Evolutionary conservation across 2,329 filamentous ascomycete species (phyloP), one percentile per base, ranked within the genome.

Genomic region (Aspergillus jensenii): DNA sequence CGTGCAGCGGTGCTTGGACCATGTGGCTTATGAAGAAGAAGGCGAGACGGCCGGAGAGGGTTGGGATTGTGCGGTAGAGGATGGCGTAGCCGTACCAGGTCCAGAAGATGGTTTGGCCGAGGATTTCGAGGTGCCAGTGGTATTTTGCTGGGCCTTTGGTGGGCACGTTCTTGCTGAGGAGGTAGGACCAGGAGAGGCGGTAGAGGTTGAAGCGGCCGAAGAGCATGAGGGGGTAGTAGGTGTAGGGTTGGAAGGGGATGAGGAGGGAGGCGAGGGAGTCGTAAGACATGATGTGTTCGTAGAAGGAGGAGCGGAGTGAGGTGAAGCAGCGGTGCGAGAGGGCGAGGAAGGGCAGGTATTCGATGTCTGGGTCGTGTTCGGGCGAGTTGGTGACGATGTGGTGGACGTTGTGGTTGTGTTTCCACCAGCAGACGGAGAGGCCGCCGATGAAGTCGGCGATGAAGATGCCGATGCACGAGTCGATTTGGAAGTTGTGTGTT

Each of bases 361-460:
- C 86, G 66, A 96, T 97, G 71, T 98, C 93, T 0, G 93, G 93
- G 71, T 98, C 93, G 71, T 98, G 93, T 74, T 96, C 93, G 14
- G 92, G 90, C 25, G 89, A 88, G 74, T 98, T 98, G 9, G 93
- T 98, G 45, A 97, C 89, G 66, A 97, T 91, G 71, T 98, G 93
- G 72, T 97, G 93, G 14, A 97, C 91, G 70, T 97, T 97, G 74
- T 98, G 93, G 71, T 87, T 96, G 60, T 86, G 84, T 77, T 98
- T 98, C 93, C 93, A 98, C 93, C 93, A 98, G 48, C 93, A 90
- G 47, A 96, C 77, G 14, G 90, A 96, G 21, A 98, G 78, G 0
- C 95, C 93, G 37, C 93, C 93, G 27, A 93, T 78, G 66, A 89
- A 96, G 71, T 96, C 89, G 49, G 92, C 91, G 68, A 97, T 89